Evolutionary conservation across 1,284 basidiomycete genomes (phyloP), one percentile per base, ranked within the genome.

Genomic region (Trichosporon sp.): DNA sequence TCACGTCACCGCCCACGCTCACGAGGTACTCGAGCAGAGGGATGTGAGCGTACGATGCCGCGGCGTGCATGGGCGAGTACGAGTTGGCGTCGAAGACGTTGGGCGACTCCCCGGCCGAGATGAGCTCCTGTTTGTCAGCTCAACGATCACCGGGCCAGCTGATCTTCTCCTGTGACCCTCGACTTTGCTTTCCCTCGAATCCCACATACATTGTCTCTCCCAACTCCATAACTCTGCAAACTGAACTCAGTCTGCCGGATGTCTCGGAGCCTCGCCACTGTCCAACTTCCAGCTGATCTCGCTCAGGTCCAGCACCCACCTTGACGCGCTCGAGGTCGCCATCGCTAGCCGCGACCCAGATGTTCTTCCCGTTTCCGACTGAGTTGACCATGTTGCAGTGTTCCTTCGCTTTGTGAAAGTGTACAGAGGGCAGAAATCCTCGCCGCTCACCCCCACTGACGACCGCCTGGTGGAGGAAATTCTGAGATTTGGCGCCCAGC

Each of bases 11-110:
- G 21, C 92, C 92, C 71, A 84, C 84, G 14, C 86, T 84, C 65
- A 93, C 82, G 62, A 96, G 86, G 81, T 91, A 95, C 29, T 86
- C 84, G 23, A 96, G 82, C 52, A 95, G 80, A 40, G 88, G 81
- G 16, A 89, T 74, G 59, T 93, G 92, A 10, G 86, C 90, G 77
- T 95, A 96, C 0, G 92, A 95, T 0, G 92, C 92, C 7, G 93
- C 92, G n/a, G 93, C 94, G 80, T 96, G 93, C 87, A 96, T 90
- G 11, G 93, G 91, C 0, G 93, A 93, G 79, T 95, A 95, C 21
- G 90, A 89, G 80, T 88, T 86, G 7, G 81, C 76, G 75, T 95
- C 92, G 21, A 87, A 86, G 9, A 81, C 83, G 73, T 94, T 93
- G 14, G 92, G 88, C 11, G 88, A 87, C 40, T 88, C 73, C 27